Percentiles rank a stretch among this genome's conserved stretches.
Evolutionary conservation across 2,329 filamentous ascomycete species (phyloP).

Genomic region (Lachnellula hyalina): DNA sequence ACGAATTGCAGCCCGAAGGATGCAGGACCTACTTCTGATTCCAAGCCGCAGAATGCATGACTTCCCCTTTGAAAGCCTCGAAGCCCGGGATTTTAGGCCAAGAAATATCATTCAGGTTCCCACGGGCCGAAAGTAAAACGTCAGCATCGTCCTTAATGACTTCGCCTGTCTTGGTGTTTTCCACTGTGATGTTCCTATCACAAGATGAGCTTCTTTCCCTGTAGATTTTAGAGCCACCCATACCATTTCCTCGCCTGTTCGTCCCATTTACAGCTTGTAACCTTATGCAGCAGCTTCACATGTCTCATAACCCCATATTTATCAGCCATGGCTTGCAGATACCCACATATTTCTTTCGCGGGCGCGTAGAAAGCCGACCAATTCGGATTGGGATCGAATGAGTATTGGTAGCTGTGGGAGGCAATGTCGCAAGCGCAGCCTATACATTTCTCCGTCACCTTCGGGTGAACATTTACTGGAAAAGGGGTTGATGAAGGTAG

Average conservation of each 20-base stretch:
- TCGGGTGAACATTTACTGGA: too few species aligned
- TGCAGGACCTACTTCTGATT: slow-evolving; percentile 33
- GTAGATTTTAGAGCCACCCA: background rate
- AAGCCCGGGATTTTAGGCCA: slow-evolving; percentile 57
- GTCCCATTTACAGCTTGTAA: slow-evolving; percentile 54
- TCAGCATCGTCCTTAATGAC: slow-evolving; percentile 47
- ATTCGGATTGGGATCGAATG: slow-evolving; percentile 61
- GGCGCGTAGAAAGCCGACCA: slow-evolving; percentile 66
- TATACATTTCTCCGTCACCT: background rate
- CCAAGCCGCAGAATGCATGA: slow-evolving; percentile 60
- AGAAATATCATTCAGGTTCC: slow-evolving; percentile 61
- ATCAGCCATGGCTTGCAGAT: slow-evolving; percentile 56
- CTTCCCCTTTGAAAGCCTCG: slow-evolving; percentile 39
- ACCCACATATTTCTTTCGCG: slow-evolving; percentile 63
- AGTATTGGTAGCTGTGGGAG: slow-evolving; percentile 57
- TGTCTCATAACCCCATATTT: slow-evolving; percentile 61
- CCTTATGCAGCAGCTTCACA: slow-evolving; percentile 48
- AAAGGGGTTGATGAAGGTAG: background rate
- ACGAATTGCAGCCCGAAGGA: background rate
- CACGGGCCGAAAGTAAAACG: slow-evolving; percentile 58
- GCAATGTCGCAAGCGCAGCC: slow-evolving; percentile 21
- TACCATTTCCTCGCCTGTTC: slow-evolving; percentile 41
- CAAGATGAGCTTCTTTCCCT: slow-evolving; percentile 1
- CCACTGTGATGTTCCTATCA: slow-evolving; percentile 39
- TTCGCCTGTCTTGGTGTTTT: slow-evolving; percentile 36